Conservation (phyloP, 352 stramenopile genomes). For the Globisporangium camurandrum region DNA sequence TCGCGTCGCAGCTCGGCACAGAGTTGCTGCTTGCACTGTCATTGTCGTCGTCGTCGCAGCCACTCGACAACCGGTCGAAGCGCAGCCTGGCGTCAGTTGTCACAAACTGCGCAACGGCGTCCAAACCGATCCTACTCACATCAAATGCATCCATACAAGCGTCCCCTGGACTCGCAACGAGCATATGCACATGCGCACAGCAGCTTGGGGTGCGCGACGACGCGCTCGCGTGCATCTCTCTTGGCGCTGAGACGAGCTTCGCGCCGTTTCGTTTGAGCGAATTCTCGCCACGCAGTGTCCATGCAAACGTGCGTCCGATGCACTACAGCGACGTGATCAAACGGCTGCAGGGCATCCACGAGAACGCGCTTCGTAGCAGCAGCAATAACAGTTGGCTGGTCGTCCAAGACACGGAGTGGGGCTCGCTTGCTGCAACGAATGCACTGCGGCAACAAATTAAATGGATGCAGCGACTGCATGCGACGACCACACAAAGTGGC, state of each 20-base stretch:
- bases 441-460: constrained; percentile 24
- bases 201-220: constrained; percentile 3
- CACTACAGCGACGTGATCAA: constrained; percentile 4
- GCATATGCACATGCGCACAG: no score
- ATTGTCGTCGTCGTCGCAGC: no score
- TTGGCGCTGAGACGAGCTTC: constrained; percentile 7
- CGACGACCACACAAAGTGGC: constrained; percentile 16
- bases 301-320: constrained; percentile 7
- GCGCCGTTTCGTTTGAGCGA: constrained; percentile 7
- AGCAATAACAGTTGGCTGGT: constrained; percentile 27
- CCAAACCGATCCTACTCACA: constrained; percentile 9
- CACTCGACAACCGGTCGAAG: constrained; percentile 6
- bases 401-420: constrained; percentile 14
- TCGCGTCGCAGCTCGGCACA: constrained; percentile 18
- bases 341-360: constrained; percentile 18
- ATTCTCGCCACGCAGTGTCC: constrained; percentile 9
- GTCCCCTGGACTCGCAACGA: no score
- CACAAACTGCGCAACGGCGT: constrained; percentile 5
- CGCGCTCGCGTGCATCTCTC: constrained; percentile 10
- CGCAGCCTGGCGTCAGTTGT: constrained; percentile 4
- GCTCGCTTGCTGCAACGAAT: constrained; percentile 9
- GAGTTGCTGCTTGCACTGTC: constrained; percentile 4
- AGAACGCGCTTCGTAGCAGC: constrained; percentile 14
- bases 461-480: constrained; percentile 18
- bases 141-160: no score